phyloP scores from a whole-genome alignment of 108 stramenopile species.

The Mediolabrus comicus region DNA sequence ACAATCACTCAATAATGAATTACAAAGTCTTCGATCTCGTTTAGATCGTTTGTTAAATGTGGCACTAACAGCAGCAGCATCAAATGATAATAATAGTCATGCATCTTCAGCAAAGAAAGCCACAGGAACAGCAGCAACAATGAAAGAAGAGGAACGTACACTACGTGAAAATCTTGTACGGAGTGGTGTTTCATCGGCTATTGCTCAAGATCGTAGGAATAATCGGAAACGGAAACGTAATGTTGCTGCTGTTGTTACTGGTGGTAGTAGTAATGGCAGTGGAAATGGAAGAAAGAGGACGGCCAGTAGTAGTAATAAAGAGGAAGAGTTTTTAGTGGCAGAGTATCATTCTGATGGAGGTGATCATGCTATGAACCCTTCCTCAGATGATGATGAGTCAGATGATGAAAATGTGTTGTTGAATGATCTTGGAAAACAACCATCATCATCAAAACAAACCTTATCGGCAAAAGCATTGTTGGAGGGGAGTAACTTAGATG shows the following conservation, averaged over 20 bases:
- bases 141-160: conserved; percentile 15
- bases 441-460: background rate
- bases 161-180: conserved; percentile 40
- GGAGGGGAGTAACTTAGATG: conserved; percentile 56
- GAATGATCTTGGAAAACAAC: conserved; percentile 4
- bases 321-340: conserved; percentile 49
- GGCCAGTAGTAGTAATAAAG: background rate
- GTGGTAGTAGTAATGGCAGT: background rate
- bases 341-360: conserved; percentile 57
- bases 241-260: background rate
- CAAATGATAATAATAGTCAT: conserved; percentile 3
- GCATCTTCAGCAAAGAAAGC: background rate
- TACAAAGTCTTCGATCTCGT: conserved; percentile 28
- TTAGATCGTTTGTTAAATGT: conserved; percentile 25
- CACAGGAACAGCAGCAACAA: background rate
- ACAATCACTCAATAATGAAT: conserved; percentile 24
- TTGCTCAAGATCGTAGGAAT: conserved; percentile 26
- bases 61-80: conserved; percentile 5
- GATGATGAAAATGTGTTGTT: conserved; percentile 24
- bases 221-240: conserved; percentile 9
- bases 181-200: conserved; percentile 30
- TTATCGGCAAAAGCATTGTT: conserved; percentile 39
- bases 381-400: conserved; percentile 17
- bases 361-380: background rate
- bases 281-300: background rate